Conservation (phyloP, 371 early-diverging fungal genomes). For the Capniomyces stellatus region DNA sequence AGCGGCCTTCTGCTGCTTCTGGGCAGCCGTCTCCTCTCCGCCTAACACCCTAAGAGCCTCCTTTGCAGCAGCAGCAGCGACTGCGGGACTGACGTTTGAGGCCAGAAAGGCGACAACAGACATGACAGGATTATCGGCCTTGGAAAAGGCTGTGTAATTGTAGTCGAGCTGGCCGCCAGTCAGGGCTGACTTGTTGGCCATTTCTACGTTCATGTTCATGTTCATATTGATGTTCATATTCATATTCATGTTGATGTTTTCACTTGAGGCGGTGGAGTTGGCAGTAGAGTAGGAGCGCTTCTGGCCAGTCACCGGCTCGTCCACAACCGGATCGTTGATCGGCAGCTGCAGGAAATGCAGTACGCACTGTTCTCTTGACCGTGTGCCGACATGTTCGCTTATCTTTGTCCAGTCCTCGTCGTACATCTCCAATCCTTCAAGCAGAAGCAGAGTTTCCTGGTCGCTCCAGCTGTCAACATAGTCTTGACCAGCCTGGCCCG, state of each 20-base stretch:
- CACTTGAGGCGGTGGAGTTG: too few relatives aligned
- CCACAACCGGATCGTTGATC: constrained; percentile 72
- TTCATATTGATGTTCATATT: constrained; percentile 4
- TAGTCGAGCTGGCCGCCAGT: constrained; percentile 33
- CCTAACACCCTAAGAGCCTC: constrained; percentile 36
- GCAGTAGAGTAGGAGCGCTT: too few relatives aligned
- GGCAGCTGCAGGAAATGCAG: constrained; percentile 89
- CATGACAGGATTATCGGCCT: constrained; percentile 93
- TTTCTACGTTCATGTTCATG: constrained; percentile 7
- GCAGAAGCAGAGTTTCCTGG: constrained; percentile 78
- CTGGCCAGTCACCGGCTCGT: constrained; percentile 11
- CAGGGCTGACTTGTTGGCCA: neutral
- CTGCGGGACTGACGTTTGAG: constrained; percentile 73
- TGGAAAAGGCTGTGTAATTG: constrained; percentile 57
- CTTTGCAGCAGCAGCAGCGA: constrained; percentile 78
- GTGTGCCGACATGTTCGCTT: constrained; percentile 83
- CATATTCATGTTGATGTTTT: too few relatives aligned
- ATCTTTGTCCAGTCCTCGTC: constrained; percentile 95
- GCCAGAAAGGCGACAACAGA: constrained; percentile 89
- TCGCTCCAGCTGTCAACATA: constrained; percentile 66
- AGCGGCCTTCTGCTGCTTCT: constrained; percentile 26
- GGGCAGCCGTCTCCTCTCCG: constrained; percentile 8
- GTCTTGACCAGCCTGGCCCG: neutral
- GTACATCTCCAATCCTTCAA: constrained; percentile 92
- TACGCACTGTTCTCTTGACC: constrained; percentile 85